Percentiles rank a stretch among this genome's conserved stretches.
Conservation (phyloP, 2,329 filamentous ascomycete genomes). For the Arachnopeziza araneosa region DNA sequence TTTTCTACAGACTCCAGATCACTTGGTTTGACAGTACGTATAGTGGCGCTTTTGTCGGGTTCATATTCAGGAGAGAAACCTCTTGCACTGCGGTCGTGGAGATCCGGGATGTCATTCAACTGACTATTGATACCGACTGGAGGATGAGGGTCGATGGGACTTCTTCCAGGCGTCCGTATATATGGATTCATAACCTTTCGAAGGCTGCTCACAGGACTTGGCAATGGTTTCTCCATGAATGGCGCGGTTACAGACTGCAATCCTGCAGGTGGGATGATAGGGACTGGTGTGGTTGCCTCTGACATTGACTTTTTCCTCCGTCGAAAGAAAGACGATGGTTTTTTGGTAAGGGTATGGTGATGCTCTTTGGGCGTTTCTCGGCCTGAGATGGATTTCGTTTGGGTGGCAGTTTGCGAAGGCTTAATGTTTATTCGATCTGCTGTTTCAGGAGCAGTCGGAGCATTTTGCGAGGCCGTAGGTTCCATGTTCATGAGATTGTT, state of each 20-base stretch:
- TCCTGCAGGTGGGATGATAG: conserved; percentile 35
- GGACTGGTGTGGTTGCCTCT: conserved; percentile 56
- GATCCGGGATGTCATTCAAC: conserved; percentile 19
- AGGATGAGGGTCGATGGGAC: conserved; percentile 17
- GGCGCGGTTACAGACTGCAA: conserved; percentile 17
- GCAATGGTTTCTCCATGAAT: conserved; percentile 17
- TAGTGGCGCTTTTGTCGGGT: conserved; percentile 65
- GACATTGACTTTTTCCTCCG: conserved; percentile 84
- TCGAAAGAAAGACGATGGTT: conserved; percentile 90
- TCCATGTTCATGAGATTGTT: conserved; percentile 33
- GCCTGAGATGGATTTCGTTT: conserved; percentile 38
- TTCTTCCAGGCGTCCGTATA: conserved; percentile 37
- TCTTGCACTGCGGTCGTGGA: conserved; percentile 32
- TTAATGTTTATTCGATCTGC: conserved; percentile 36
- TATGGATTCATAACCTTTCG: conserved; percentile 86
- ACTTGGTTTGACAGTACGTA: conserved; percentile 54
- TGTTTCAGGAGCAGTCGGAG: conserved; percentile 35
- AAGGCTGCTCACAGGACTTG: conserved; percentile 71
- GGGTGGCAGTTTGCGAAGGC: conserved; percentile 39
- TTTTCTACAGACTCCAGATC: conserved; percentile 28
- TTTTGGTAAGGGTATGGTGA: conserved; percentile 63
- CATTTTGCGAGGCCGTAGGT: conserved; percentile 26
- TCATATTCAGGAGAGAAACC: conserved; percentile 74
- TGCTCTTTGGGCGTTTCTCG: conserved; percentile 28
- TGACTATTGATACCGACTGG: conserved; percentile 17